phyloP scores from a whole-genome alignment of 257 asterid species.

The Solanum acaule region DNA sequence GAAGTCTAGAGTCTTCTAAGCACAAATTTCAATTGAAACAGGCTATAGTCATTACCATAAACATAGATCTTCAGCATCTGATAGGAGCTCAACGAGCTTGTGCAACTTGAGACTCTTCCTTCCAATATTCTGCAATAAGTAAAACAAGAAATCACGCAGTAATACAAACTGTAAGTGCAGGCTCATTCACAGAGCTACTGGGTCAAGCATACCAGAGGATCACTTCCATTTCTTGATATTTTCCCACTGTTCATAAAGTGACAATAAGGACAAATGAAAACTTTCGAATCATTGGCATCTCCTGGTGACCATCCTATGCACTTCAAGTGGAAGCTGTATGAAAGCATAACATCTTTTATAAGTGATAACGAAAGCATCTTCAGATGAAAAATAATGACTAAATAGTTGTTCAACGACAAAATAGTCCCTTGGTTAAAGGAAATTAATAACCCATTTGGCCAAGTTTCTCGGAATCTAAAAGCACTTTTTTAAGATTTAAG shows the following conservation, averaged over 20 bases:
- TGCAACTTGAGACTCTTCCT: constrained; percentile 43
- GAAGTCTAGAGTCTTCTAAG: background rate
- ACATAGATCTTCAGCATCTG: constrained; percentile 56
- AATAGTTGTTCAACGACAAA: background rate
- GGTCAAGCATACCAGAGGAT: constrained; percentile 44
- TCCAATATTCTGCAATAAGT: constrained; percentile 41
- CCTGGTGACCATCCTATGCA: constrained; percentile 30
- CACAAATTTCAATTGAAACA: constrained; percentile 1
- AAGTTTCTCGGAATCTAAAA: background rate
- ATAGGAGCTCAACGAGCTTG: constrained; percentile 41
- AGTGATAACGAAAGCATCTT: background rate
- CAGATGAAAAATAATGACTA: background rate
- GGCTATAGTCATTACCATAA: constrained; percentile 41
- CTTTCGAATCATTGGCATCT: constrained; percentile 14
- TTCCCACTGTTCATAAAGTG: constrained; percentile 34
- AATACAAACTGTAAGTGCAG: background rate
- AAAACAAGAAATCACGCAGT: constrained; percentile 17
- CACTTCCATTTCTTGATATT: constrained; percentile 37
- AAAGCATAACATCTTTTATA: background rate
- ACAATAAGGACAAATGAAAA: constrained; percentile 52
- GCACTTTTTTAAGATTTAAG: background rate
- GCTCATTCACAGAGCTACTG: background rate
- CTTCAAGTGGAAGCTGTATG: constrained; percentile 57
- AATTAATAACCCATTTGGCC: background rate
- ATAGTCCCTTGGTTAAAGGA: background rate